Evolutionary conservation across 1,284 basidiomycete genomes (phyloP).

Genomic region (Puccinia hordei): DNA sequence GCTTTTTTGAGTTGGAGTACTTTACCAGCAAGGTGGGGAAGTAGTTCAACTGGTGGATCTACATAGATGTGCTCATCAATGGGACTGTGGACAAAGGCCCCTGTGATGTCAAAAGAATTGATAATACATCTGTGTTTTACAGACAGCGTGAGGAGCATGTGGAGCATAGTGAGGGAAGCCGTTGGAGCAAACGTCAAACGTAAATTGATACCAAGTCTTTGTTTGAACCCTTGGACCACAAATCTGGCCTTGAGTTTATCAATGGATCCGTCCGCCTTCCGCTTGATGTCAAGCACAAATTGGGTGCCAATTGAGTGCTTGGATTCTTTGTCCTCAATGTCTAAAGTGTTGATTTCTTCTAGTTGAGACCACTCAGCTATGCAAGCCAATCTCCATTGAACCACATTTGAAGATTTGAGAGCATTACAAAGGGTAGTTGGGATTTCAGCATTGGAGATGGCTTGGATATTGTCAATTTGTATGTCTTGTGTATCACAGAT

Average conservation of each 20-base stretch:
- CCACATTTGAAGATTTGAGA: background rate
- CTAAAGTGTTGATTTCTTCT: background rate
- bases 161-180: background rate
- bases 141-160: background rate
- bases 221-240: background rate
- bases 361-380: background rate
- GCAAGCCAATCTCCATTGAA: background rate
- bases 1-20: background rate
- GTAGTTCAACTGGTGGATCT: background rate
- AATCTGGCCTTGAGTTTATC: background rate
- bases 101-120: slow-evolving; percentile 4
- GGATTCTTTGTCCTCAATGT: background rate
- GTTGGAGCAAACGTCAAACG: slow-evolving; percentile 6
- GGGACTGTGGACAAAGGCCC: background rate
- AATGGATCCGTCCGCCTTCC: background rate
- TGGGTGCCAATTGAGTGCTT: background rate
- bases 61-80: slow-evolving; percentile 1
- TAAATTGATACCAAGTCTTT: background rate
- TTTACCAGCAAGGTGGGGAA: background rate
- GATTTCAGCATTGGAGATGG: background rate
- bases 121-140: background rate
- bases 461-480: background rate
- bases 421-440: background rate
- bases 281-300: background rate
- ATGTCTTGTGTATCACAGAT: background rate